phyloP scores from a whole-genome alignment of 2,329 filamentous ascomycete species.

The Monilinia fructigena region DNA sequence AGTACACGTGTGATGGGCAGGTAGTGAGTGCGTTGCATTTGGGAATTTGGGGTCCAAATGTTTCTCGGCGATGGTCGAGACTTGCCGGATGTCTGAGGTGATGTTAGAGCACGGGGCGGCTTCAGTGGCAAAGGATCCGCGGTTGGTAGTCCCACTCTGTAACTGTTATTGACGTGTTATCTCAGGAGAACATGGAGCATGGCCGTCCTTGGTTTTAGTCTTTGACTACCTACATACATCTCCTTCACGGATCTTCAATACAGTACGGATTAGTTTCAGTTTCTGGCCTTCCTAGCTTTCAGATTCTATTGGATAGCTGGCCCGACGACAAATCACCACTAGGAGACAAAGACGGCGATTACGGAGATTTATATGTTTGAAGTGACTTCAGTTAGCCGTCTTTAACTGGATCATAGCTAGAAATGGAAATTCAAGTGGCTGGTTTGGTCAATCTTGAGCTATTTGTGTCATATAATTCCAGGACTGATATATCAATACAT shows the following conservation, averaged over 20 bases:
- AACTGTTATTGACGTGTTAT: neutral
- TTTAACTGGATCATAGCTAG: too few relatives aligned
- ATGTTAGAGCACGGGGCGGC: neutral
- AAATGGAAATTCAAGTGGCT: too few relatives aligned
- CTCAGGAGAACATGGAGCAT: neutral
- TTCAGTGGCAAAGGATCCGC: neutral
- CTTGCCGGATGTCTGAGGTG: too few relatives aligned
- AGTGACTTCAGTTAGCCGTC: too few relatives aligned
- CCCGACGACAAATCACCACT: too few relatives aligned
- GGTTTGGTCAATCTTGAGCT: too few relatives aligned
- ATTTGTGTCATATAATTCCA: too few relatives aligned
- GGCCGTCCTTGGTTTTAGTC: neutral
- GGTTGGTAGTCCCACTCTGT: neutral
- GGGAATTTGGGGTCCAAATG: neutral
- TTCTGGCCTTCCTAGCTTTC: rapidly evolving
- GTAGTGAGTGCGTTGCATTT: neutral
- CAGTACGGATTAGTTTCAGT: neutral
- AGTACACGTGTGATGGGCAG: neutral
- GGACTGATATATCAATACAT: too few relatives aligned
- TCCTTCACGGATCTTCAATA: neutral
- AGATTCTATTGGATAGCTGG: neutral
- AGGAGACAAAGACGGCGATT: neutral
- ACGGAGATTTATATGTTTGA: too few relatives aligned
- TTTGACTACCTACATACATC: neutral
- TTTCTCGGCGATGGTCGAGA: neutral